Evolutionary conservation across 1,284 basidiomycete species (phyloP).

Genomic region (Rugosomyces carneus): DNA sequence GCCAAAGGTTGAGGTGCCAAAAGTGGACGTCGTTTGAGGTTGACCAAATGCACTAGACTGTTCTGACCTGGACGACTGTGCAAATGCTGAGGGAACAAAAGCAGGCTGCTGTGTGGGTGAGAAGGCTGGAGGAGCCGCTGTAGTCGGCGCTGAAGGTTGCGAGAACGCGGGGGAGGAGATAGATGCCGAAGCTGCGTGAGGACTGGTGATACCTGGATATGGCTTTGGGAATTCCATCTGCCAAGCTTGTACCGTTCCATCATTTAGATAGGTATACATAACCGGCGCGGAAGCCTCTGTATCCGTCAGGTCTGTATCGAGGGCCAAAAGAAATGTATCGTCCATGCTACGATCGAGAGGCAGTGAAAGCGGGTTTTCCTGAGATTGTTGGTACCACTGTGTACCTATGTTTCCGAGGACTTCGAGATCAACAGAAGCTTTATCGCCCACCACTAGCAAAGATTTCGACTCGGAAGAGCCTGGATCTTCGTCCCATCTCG

Average conservation of each 20-base stretch:
- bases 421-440: slow-evolving; percentile 72
- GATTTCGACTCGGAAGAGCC: slow-evolving; percentile 27
- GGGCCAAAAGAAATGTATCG: slow-evolving; percentile 66
- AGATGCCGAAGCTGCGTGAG: slow-evolving; percentile 6
- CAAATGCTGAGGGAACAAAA: slow-evolving; percentile 16
- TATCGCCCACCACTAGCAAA: slow-evolving; percentile 66
- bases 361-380: slow-evolving; percentile 72
- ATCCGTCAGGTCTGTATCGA: slow-evolving; percentile 68
- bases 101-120: slow-evolving; percentile 9
- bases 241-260: slow-evolving; percentile 78
- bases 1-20: slow-evolving; percentile 13
- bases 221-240: slow-evolving; percentile 56
- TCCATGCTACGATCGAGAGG: slow-evolving; percentile 67
- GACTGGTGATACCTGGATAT: slow-evolving; percentile 51
- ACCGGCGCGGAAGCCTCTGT: slow-evolving; percentile 42
- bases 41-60: slow-evolving; percentile 16
- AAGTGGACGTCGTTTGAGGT: slow-evolving; percentile 12
- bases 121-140: not conserved
- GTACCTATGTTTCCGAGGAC: slow-evolving; percentile 49
- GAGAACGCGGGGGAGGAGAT: slow-evolving; percentile 16
- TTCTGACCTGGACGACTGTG: slow-evolving; percentile 18
- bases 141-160: slow-evolving; percentile 14
- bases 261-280: slow-evolving; percentile 73
- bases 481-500: slow-evolving; percentile 58
- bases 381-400: slow-evolving; percentile 64